phyloP scores from a whole-genome alignment of 768 basidiomycete genomes.

The Hypholoma sublateritium region DNA sequence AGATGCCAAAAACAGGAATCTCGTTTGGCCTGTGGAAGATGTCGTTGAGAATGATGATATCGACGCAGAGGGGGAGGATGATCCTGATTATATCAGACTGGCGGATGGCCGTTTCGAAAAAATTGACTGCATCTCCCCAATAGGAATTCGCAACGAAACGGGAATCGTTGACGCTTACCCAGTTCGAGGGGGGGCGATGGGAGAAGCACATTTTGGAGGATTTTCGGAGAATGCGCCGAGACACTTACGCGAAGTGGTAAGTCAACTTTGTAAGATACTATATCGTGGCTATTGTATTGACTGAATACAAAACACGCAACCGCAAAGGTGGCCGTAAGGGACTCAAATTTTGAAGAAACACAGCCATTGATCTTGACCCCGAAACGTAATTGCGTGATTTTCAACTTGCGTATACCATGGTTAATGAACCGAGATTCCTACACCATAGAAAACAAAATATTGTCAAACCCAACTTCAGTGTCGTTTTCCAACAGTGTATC shows the following conservation, averaged over 20 bases:
- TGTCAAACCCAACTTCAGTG: background rate
- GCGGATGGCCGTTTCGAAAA: slow-evolving; percentile 35
- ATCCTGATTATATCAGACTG: slow-evolving; percentile 41
- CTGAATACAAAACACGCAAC: slow-evolving; percentile 9
- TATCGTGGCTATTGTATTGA: background rate
- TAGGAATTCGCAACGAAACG: slow-evolving; percentile 57
- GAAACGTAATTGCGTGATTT: slow-evolving; percentile 3
- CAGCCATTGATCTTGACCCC: slow-evolving; percentile 36
- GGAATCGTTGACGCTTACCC: slow-evolving; percentile 51
- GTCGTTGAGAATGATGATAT: slow-evolving; percentile 40
- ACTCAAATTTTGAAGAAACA: slow-evolving; percentile 45
- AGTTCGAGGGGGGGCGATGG: slow-evolving; percentile 30
- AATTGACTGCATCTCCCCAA: slow-evolving; percentile 35
- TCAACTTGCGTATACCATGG: background rate
- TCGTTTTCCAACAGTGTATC: slow-evolving; percentile 12
- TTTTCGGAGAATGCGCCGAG: slow-evolving; percentile 49
- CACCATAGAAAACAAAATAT: background rate
- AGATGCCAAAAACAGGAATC: slow-evolving; percentile 60
- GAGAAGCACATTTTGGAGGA: slow-evolving; percentile 49
- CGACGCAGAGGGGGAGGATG: slow-evolving; percentile 64
- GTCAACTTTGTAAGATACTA: slow-evolving; percentile 10
- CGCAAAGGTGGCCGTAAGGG: slow-evolving; percentile 8
- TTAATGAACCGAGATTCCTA: background rate
- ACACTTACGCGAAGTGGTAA: slow-evolving; percentile 57
- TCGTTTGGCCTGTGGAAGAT: slow-evolving; percentile 65